Evolutionary conservation across 306 rosid species (phyloP).

Genomic region (Cucumis melo): DNA sequence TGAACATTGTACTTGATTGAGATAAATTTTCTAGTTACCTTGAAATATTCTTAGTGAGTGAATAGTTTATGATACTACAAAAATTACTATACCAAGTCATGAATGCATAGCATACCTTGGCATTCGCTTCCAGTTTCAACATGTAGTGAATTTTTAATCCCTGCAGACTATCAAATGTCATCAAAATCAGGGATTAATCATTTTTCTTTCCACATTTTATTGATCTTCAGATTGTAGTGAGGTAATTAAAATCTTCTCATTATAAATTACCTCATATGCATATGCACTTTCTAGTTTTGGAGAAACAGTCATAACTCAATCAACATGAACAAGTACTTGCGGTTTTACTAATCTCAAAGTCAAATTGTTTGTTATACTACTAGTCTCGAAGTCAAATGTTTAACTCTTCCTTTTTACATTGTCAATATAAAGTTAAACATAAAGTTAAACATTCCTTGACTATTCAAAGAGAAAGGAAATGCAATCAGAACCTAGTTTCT

Average conservation of each 20-base stretch:
- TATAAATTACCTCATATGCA: neutral
- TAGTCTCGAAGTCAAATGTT: too few relatives aligned
- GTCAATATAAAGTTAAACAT: too few relatives aligned
- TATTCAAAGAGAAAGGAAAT: neutral
- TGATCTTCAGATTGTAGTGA: neutral
- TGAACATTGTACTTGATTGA: neutral
- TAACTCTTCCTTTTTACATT: too few relatives aligned
- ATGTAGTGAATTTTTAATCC: neutral
- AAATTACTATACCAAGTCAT: neutral
- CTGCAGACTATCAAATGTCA: neutral
- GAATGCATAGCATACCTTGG: neutral
- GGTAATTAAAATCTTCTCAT: neutral
- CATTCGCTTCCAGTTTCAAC: neutral
- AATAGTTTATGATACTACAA: neutral
- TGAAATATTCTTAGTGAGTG: neutral
- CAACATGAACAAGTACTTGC: too few relatives aligned
- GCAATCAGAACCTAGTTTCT: neutral
- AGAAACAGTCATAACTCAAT: neutral
- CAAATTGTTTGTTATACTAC: too few relatives aligned
- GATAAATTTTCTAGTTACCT: neutral
- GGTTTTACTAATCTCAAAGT: too few relatives aligned
- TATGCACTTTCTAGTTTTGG: neutral
- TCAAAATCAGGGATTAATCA: neutral
- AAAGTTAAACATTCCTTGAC: too few relatives aligned
- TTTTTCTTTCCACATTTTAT: neutral